A percentile compares a stretch with the other conserved stretches of the same genome.
Evolutionary conservation across 495 filamentous ascomycete genomes (phyloP).

Genomic region (Bombardia bombarda): DNA sequence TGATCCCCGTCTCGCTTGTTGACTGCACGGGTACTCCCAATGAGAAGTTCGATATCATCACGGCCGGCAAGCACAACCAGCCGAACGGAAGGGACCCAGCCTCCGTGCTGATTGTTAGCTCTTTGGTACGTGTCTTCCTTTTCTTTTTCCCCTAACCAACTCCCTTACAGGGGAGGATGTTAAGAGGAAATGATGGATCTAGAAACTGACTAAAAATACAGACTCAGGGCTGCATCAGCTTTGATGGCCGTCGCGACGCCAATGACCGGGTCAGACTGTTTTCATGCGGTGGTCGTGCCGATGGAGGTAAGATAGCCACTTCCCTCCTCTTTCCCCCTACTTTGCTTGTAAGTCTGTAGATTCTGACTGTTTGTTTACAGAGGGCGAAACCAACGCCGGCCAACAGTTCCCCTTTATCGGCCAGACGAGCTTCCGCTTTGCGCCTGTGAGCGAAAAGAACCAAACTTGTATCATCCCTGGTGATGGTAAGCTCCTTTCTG

Average conservation of each 20-base stretch:
- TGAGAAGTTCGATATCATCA: conserved; percentile 49
- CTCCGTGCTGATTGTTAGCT: conserved; percentile 40
- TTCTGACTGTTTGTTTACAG: conserved; percentile 17
- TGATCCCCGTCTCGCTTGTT: conserved; percentile 42
- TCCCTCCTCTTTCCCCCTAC: neutral
- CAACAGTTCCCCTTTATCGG: conserved; percentile 36
- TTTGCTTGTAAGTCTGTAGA: no score
- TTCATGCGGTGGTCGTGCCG: conserved; percentile 45
- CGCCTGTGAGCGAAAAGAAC: conserved; percentile 31
- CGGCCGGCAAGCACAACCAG: conserved; percentile 40
- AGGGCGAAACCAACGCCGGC: conserved; percentile 31
- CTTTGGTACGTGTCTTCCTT: conserved; percentile 23
- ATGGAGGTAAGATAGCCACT: conserved; percentile 31
- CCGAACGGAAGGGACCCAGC: conserved; percentile 15
- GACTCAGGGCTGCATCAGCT: conserved; percentile 45
- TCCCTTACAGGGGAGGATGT: neutral
- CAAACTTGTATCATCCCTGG: conserved; percentile 35
- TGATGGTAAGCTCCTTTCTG: conserved; percentile 29
- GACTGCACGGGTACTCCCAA: conserved; percentile 36
- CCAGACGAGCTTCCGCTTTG: conserved; percentile 31
- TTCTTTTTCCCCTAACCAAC: neutral
- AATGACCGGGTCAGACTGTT: conserved; percentile 45
- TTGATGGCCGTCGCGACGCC: conserved; percentile 34
- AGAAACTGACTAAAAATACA: neutral
- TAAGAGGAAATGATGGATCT: no score